Evolutionary conservation across 805 yeast genomes (phyloP), one percentile per base, ranked within the genome.

Genomic region (Hanseniaspora lachancei): DNA sequence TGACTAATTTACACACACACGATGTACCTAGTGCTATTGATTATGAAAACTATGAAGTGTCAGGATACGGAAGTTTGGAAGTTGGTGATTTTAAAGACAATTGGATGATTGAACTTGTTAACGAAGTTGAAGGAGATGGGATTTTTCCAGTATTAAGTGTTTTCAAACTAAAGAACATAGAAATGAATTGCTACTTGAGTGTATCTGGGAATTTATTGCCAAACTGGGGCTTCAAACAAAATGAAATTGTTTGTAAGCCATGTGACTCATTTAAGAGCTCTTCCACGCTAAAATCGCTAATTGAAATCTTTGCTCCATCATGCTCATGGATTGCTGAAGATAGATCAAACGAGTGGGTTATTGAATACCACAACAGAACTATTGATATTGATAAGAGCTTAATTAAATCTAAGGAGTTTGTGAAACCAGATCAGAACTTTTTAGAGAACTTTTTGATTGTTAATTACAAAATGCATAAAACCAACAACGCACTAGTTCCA

Each of bases 171-270:
- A 79, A 74, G 63, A 83, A 82, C 68, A 74, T 74, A 60, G 78
- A 68, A 10, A 68, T 88, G 63, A 84, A 85, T 43, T 95, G 97
- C 68, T 89, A 89, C 68, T 72, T 93, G 65, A 86, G 89, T 61
- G 86, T 91, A 15, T 77, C 93, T 12, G 97, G 96, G 47, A 71
- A 74, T 61, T 67, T 79, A 24, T 81, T 89, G 65, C 99, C 99
- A 20, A 81, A 80, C 18, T 93, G 99, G 99, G 99, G 98, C 21
- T 93, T 91, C 78, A 80, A 88, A 67, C 99, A 93, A 74, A 95
- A 96, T 60, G 99, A 93, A 73, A 91, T 93, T 60, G 83, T 82
- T 1, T 93, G 99, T 72, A 79, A 77, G 61, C 69, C 74, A 59
- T 81, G 88, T 39, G 40, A 44, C 9, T 15, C 38, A 18, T 38